Base-by-base conservation (phyloP, 2,329 filamentous ascomycete genomes). In the Epichloe hybrida region DNA sequence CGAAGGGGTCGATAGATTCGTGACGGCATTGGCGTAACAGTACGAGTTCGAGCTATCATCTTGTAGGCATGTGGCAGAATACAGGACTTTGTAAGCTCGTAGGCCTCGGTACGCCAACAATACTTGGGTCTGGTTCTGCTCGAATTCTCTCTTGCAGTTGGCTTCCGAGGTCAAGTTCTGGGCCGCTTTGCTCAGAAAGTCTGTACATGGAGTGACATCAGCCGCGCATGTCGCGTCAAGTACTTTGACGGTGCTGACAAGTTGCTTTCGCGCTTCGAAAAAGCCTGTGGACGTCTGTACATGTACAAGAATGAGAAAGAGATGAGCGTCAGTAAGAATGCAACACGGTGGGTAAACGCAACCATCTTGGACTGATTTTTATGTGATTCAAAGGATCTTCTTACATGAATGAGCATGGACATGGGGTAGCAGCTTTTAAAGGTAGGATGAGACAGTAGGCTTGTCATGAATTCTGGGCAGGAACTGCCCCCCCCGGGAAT, bases 11-110 rank as follows among this genome's bases (percentile, higher is more conserved):
- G 79, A 77, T 5, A 71, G 64, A 67, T 95, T 95, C 46, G 86
- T 88, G 53, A 90, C 81, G 47, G 91, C 88, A 58, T 87, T 84
- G 57, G 86, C 86, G 65, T 88, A 96, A 70, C 80, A 84, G 72
- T 91, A 96, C 57, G 81, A 77, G 48, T 74, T 74, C 1, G 81
- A 81, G 0, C 72, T 67, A 0, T 79, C 73, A 62, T 87, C 79
- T 53, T 80, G 81, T 20, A 95, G 75, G 63, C 93, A 98, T 6
- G 84, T 84, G 3, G 88, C 88, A 46, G 80, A 75, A 69, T 91
- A 95, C 34, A 95, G 69, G 31, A 84, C 77, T 55, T 82, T 73
- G 68, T 96, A 98, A 43, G 87, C 77, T 21, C 80, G 66, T 59
- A 97, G 77, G 45, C 87, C 88, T 41, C 79, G 72, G 63, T 89